Evolutionary conservation across 2,329 filamentous ascomycete genomes (phyloP).

Genomic region (Penicillium griseofulvum): DNA sequence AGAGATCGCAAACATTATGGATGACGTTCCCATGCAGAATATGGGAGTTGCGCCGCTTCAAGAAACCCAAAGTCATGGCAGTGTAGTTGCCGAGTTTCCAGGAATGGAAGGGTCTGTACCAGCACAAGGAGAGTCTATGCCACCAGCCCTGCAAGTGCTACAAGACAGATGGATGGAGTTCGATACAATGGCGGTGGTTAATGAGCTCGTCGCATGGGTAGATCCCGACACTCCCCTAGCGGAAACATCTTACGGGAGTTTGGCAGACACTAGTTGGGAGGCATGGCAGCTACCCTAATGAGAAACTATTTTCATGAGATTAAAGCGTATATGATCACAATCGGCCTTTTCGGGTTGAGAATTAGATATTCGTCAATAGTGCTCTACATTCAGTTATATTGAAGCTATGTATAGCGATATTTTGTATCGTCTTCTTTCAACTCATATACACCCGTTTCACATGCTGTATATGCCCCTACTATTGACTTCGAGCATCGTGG

Average conservation of each 20-base stretch:
- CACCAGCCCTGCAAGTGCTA: neutral
- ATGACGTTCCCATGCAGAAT: neutral
- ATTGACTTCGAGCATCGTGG: neutral
- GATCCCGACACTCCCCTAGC: neutral
- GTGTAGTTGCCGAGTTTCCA: neutral
- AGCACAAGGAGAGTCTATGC: neutral
- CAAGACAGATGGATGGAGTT: neutral
- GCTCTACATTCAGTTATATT: no score
- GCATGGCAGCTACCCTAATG: neutral
- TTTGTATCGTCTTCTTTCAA: neutral
- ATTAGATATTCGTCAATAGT: no score
- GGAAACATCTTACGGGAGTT: neutral
- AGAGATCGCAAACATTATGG: neutral
- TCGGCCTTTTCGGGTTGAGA: neutral
- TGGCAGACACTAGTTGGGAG: neutral
- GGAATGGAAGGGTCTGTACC: neutral
- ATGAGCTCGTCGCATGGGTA: neutral
- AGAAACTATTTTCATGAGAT: neutral
- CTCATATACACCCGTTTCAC: neutral
- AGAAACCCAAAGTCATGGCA: neutral
- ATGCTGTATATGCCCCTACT: neutral
- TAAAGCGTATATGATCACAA: neutral
- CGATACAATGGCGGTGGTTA: neutral
- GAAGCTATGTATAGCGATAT: no score
- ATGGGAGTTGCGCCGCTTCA: neutral